These are phyloP conservation scores for Ajuga chamaepitys DNA, from an alignment of 257 asterid species.

Conservation along the genomic window DNA sequence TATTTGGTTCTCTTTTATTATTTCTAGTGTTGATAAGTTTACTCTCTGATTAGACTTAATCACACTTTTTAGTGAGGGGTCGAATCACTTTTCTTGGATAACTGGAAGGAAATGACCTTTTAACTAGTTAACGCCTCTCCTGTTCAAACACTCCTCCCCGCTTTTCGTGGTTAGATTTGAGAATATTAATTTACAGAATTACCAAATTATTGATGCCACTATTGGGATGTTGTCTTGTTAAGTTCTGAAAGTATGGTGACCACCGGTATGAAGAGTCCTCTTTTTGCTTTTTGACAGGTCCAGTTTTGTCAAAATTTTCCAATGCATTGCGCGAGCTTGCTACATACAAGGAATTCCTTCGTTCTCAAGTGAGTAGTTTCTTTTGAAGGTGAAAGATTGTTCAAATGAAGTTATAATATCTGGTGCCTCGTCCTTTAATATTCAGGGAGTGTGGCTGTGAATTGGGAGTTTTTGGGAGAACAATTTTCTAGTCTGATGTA, in stretches of 20 bases:
- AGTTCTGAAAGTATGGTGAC: not conserved
- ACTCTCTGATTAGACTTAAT: not conserved
- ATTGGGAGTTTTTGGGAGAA: too few relatives aligned
- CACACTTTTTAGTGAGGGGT: not conserved
- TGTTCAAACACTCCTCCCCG: not conserved
- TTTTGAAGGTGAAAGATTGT: not conserved
- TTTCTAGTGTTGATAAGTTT: too few relatives aligned
- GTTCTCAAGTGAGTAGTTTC: slow-evolving; percentile 64
- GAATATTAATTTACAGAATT: not conserved
- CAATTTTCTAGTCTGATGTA: too few relatives aligned
- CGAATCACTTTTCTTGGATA: not conserved
- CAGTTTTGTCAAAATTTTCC: slow-evolving; percentile 75
- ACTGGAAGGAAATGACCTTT: not conserved
- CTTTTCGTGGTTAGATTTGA: not conserved
- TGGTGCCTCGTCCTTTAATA: not conserved
- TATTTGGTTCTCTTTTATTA: too few relatives aligned
- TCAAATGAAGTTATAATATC: not conserved
- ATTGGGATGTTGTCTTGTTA: slow-evolving; percentile 2
- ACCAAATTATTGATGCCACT: not conserved
- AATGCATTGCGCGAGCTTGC: slow-evolving; percentile 77
- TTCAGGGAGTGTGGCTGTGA: not conserved
- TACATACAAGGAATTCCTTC: slow-evolving; percentile 91
- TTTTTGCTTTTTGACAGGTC: slow-evolving; percentile 53
- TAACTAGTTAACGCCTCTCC: not conserved
- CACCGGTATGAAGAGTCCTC: slow-evolving; percentile 1